A percentile compares a stretch with the other conserved stretches of the same genome.
These are phyloP conservation scores for Diplosphaera chodatii DNA, from an alignment of 139 green algal genomes.

Conservation along the genomic window DNA sequence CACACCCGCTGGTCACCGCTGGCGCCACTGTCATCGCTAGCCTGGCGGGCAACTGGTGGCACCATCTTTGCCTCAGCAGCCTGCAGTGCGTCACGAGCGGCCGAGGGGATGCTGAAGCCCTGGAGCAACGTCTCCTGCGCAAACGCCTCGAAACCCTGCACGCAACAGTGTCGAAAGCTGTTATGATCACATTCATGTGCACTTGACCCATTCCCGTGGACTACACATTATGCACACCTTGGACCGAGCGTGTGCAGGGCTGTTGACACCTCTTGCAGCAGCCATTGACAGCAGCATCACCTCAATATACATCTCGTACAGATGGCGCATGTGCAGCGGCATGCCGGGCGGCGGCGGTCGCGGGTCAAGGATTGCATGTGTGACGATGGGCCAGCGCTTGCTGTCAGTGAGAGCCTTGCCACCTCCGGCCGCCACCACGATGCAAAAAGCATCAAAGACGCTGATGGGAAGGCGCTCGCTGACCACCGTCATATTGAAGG, in stretches of 20 bases:
- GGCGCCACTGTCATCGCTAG: background rate
- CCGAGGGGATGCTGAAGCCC: background rate
- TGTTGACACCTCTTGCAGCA: no score
- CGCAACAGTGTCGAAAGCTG: no score
- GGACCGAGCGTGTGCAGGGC: no score
- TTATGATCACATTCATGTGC: no score
- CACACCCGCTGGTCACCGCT: background rate
- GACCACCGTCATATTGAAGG: no score
- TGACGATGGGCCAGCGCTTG: background rate
- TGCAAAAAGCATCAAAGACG: background rate
- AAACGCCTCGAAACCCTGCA: no score
- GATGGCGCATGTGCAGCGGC: background rate
- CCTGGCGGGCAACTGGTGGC: background rate
- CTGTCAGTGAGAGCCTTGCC: background rate
- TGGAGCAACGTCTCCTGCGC: background rate
- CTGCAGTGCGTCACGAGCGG: background rate
- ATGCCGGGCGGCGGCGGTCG: background rate
- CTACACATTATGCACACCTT: no score
- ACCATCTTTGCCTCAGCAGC: background rate
- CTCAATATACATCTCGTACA: background rate
- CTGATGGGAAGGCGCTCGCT: background rate
- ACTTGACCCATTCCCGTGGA: no score
- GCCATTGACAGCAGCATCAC: no score
- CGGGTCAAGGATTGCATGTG: background rate
- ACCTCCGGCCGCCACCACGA: background rate